These are phyloP conservation scores for Medicago arabica DNA, from an alignment of 306 rosid genomes.

Conservation along the genomic window DNA sequence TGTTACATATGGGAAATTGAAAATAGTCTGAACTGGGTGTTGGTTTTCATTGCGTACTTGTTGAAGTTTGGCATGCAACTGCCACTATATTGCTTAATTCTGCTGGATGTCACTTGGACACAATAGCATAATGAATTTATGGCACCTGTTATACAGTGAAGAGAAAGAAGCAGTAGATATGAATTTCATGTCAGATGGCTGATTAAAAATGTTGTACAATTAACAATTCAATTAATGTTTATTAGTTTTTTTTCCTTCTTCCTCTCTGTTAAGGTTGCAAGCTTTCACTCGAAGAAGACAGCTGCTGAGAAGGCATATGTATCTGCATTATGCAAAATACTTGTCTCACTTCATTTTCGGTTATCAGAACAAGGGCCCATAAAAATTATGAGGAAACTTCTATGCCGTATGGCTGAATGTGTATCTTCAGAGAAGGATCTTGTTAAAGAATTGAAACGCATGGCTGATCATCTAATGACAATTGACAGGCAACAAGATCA, in stretches of 20 bases:
- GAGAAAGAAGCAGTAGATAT: slow-evolving; percentile 2
- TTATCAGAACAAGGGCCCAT: slow-evolving; percentile 74
- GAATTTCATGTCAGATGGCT: slow-evolving; percentile 27
- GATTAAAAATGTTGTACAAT: slow-evolving; percentile 23
- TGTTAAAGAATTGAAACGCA: slow-evolving; percentile 55
- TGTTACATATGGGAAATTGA: not conserved
- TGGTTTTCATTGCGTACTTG: slow-evolving; percentile 4
- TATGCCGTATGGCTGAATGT: slow-evolving; percentile 47
- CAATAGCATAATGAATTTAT: slow-evolving; percentile 9
- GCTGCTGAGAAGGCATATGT: slow-evolving; percentile 84
- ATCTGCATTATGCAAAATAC: slow-evolving; percentile 68
- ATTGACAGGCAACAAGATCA: slow-evolving; percentile 62
- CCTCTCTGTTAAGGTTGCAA: slow-evolving; percentile 58
- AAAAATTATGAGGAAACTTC: slow-evolving; percentile 71
- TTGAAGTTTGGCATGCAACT: slow-evolving; percentile 29
- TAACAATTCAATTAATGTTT: slow-evolving; percentile 30
- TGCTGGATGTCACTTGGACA: slow-evolving; percentile 15
- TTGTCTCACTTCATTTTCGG: slow-evolving; percentile 77
- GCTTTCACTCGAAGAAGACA: slow-evolving; percentile 75
- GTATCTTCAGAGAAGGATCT: slow-evolving; percentile 55
- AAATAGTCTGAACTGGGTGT: not conserved
- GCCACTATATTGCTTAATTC: slow-evolving; percentile 3
- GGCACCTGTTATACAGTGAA: not conserved
- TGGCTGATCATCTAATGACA: slow-evolving; percentile 69
- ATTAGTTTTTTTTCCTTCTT: slow-evolving; percentile 22